Evolutionary conservation across 306 rosid species (phyloP).

Genomic region (Vicia faba): DNA sequence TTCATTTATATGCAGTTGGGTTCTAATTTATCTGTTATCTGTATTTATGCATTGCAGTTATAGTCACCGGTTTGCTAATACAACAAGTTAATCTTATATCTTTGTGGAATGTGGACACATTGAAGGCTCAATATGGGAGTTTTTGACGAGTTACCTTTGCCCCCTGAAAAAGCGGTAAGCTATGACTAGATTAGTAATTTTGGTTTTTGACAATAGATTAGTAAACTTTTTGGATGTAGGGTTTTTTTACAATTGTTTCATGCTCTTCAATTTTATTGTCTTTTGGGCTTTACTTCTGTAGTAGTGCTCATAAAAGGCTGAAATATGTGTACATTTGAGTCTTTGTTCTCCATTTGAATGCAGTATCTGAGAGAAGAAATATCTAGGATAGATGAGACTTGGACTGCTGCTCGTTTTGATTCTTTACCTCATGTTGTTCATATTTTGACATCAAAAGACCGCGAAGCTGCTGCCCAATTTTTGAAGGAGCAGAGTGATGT

Average conservation of each 20-base stretch:
- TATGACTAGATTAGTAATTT: background rate
- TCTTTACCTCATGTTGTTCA: constrained; percentile 99
- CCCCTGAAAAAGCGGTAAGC: constrained; percentile 80
- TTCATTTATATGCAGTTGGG: constrained; percentile 22
- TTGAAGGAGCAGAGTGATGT: constrained; percentile 98
- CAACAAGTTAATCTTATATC: constrained; percentile 43
- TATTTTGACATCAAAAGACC: constrained; percentile 96
- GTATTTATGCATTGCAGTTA: constrained; percentile 41
- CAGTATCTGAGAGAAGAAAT: constrained; percentile 90
- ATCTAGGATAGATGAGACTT: constrained; percentile 75
- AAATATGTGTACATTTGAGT: constrained; percentile 30
- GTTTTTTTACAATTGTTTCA: constrained; percentile 24
- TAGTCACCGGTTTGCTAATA: constrained; percentile 38
- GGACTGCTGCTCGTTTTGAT: constrained; percentile 97
- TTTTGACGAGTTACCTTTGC: constrained; percentile 88
- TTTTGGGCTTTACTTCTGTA: constrained; percentile 33
- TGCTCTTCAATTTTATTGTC: constrained; percentile 22
- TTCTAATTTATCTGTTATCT: constrained; percentile 5
- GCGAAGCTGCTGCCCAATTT: constrained; percentile 71
- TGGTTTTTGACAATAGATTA: background rate
- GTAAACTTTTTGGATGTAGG: constrained; percentile 22
- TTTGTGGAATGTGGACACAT: constrained; percentile 46
- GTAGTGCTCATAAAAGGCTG: constrained; percentile 6
- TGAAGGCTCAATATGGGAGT: constrained; percentile 69
- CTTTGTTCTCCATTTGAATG: constrained; percentile 42